Percentiles rank a stretch among this genome's conserved stretches.
Evolutionary conservation across 805 yeast genomes (phyloP).

Genomic region (Cyberlindnera misumaiensis): DNA sequence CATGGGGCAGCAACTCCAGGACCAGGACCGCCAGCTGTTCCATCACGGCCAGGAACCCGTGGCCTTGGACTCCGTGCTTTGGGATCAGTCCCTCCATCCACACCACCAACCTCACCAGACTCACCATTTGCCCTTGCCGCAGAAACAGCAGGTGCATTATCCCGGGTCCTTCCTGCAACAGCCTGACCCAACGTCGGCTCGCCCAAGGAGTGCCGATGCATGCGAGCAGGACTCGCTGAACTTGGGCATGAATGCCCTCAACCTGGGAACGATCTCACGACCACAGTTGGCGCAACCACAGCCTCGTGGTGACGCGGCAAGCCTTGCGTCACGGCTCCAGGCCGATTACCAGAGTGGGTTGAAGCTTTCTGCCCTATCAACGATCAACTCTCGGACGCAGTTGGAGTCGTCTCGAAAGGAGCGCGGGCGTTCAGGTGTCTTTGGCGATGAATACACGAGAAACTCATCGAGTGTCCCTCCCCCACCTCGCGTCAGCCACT

Average conservation of each 20-base stretch:
- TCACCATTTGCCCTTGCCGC: constrained; percentile 22
- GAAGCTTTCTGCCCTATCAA: constrained; percentile 61
- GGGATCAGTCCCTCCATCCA: constrained; percentile 1
- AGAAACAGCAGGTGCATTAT: constrained; percentile 27
- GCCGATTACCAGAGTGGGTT: constrained; percentile 30
- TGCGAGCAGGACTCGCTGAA: constrained; percentile 17
- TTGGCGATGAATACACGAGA: constrained; percentile 6
- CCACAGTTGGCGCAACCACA: constrained; percentile 18
- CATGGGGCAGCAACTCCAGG: constrained; percentile 30
- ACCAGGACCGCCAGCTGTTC: constrained; percentile 7
- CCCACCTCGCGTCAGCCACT: constrained; percentile 19
- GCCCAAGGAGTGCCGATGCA: constrained; percentile 41
- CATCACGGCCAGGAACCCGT: constrained; percentile 26
- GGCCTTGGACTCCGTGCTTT: constrained; percentile 33
- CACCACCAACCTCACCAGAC: not conserved
- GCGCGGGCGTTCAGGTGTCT: constrained; percentile 12
- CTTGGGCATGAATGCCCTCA: no score
- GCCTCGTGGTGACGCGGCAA: constrained; percentile 15
- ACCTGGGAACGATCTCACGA: no score
- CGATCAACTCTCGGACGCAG: constrained; percentile 49
- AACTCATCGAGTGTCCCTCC: constrained; percentile 21
- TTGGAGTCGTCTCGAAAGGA: constrained; percentile 31
- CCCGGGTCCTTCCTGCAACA: constrained; percentile 22
- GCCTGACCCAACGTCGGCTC: constrained; percentile 12
- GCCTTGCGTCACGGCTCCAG: constrained; percentile 3